phyloP scores from a whole-genome alignment of 2,329 filamentous ascomycete species.

The Xylariaceae sp. region DNA sequence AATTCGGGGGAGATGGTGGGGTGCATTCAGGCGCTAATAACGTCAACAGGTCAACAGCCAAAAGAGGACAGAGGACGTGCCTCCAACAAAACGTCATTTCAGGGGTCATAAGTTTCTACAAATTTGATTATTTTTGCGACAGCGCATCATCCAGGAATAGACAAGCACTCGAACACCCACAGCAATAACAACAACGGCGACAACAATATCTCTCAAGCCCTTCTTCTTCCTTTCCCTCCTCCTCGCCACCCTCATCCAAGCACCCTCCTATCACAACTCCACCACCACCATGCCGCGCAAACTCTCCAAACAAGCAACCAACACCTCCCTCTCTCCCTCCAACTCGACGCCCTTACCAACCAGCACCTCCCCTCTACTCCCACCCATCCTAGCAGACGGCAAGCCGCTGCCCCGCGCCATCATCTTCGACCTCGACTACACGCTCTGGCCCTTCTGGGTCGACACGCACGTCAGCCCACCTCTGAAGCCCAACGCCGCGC shows the following conservation, averaged over 20 bases:
- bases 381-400: slow-evolving; percentile 47
- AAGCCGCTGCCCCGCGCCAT: slow-evolving; percentile 76
- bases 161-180: too few relatives aligned
- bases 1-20: too few relatives aligned
- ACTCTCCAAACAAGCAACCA: slow-evolving; percentile 29
- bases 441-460: slow-evolving; percentile 98
- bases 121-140: too few relatives aligned
- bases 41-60: too few relatives aligned
- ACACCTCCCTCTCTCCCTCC: slow-evolving; percentile 17
- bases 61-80: too few relatives aligned
- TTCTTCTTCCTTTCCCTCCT: slow-evolving; percentile 1
- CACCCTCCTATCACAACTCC: background rate
- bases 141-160: too few relatives aligned
- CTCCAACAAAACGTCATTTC: too few relatives aligned
- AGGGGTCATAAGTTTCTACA: too few relatives aligned
- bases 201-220: background rate
- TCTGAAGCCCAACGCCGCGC: slow-evolving; percentile 47
- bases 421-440: slow-evolving; percentile 96
- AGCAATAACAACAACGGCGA: too few relatives aligned
- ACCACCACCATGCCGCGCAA: slow-evolving; percentile 18
- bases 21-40: too few relatives aligned
- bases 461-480: slow-evolving; percentile 85
- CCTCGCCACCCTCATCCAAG: background rate
- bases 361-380: slow-evolving; percentile 26
- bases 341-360: slow-evolving; percentile 21